Evolutionary conservation across 768 basidiomycete species (phyloP), one percentile per base, ranked within the genome.

Genomic region (Astraeus odoratus): DNA sequence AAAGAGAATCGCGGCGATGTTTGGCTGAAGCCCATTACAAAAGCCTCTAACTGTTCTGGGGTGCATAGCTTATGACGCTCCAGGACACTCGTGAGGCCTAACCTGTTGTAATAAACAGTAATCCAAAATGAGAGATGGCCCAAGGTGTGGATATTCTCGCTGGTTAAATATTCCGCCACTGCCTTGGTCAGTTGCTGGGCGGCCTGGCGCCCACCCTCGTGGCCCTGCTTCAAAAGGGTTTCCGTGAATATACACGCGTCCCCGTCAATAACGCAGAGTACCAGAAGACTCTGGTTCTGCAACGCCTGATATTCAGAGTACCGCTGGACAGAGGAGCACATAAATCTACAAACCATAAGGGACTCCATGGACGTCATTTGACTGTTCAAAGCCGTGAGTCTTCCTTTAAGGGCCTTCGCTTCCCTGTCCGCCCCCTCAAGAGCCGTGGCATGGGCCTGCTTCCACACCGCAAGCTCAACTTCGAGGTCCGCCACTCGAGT

Each of bases 121-220:
- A 85, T 76, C 83, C 83, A 87, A 60, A 86, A 85, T 22, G 84
- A 83, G 31, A 85, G 70, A 8, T 80, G 73, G 24, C 78, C 80
- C 47, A 78, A 74, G 44, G 76, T 70, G 43, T 77, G 77, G 40
- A 80, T 65, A 42, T 76, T 77, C 57, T 86, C 79, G 52, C 67
- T 69, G 42, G 79, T 70, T 43, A 88, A 70, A 63, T 83, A 76
- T 49, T 79, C 79, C 34, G 82, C 83, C 42, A 88, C 81, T 5
- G 68, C 69, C 60, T 81, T 78, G 16, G 83, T 86, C 46, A 87
- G 67, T 42, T 73, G 71, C 54, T 83, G 78, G 23, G 82, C 80
- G 35, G 73, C 70, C 45, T 73, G 71, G 15, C 67, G 64, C 23
- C 86, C 86, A 8, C 86, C 86, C 43, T 75, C 70, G 38, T 77